Percentiles rank a stretch among this genome's conserved stretches.
These are phyloP conservation scores for Fusarium heterosporum DNA, from an alignment of 2,329 filamentous ascomycete species.

Conservation along the genomic window DNA sequence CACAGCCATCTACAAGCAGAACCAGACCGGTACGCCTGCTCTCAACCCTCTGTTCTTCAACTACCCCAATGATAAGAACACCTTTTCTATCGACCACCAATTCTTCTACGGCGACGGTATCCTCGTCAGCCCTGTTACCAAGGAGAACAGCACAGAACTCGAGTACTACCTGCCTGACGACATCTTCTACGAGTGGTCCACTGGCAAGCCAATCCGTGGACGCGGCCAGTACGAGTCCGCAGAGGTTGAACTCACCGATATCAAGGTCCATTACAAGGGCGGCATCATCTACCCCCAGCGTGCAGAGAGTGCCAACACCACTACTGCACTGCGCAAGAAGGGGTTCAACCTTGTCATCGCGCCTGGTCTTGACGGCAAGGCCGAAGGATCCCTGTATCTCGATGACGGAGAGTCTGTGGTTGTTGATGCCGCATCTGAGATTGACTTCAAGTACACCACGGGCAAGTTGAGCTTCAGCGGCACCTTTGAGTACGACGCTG, in stretches of 20 bases:
- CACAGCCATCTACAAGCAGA: conserved; percentile 73
- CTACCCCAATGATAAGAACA: conserved; percentile 65
- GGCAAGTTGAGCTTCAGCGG: conserved; percentile 64
- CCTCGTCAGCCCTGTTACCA: conserved; percentile 60
- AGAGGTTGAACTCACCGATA: conserved; percentile 59
- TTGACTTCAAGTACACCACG: conserved; percentile 70
- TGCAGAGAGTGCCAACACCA: conserved; percentile 68
- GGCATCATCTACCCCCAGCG: conserved; percentile 72
- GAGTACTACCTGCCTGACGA: conserved; percentile 62
- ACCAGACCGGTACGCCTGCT: conserved; percentile 70
- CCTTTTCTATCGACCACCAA: conserved; percentile 59
- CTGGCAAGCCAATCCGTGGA: conserved; percentile 58
- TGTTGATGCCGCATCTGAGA: conserved; percentile 65
- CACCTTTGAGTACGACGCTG: conserved; percentile 64
- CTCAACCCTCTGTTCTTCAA: conserved; percentile 78
- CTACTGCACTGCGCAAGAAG: conserved; percentile 69
- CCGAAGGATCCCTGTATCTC: conserved; percentile 74
- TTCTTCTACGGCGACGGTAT: conserved; percentile 61
- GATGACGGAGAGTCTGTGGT: conserved; percentile 77
- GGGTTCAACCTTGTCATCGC: conserved; percentile 78
- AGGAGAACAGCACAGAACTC: conserved; percentile 56
- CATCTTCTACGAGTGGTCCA: conserved; percentile 63
- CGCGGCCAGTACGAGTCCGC: conserved; percentile 34
- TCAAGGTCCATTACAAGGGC: conserved; percentile 74
- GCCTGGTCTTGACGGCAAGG: conserved; percentile 69